These are phyloP conservation scores for Cytospora schulzeri DNA, from an alignment of 2,329 filamentous ascomycete species.

Conservation along the genomic window DNA sequence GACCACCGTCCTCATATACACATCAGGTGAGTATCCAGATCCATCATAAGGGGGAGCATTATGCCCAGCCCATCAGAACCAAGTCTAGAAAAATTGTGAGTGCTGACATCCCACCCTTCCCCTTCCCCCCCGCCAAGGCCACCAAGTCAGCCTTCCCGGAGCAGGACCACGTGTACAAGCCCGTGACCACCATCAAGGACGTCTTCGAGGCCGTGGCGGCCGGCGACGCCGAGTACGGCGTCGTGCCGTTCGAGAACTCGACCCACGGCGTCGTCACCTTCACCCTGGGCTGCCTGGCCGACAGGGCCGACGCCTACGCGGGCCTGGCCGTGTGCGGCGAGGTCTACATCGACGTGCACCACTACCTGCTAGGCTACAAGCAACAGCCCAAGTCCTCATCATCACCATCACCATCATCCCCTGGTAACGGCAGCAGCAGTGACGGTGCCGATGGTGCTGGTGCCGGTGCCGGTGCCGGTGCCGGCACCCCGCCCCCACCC, in stretches of 20 bases:
- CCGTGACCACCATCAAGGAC: conserved; percentile 61
- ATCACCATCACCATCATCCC: too few species aligned
- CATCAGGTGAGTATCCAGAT: conserved; percentile 33
- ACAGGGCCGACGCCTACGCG: conserved; percentile 64
- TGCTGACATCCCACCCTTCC: background rate
- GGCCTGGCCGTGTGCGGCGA: conserved; percentile 80
- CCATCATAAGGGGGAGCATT: too few species aligned
- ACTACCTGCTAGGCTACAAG: conserved; percentile 72
- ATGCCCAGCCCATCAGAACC: background rate
- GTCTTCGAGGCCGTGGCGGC: conserved; percentile 79
- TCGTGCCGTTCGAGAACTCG: conserved; percentile 95
- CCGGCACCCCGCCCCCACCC: conserved; percentile 32
- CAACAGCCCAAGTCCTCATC: background rate
- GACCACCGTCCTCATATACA: conserved; percentile 34
- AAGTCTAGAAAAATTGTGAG: background rate
- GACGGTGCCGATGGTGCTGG: conserved; percentile 34
- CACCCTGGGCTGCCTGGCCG: conserved; percentile 86
- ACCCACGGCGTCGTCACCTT: conserved; percentile 91
- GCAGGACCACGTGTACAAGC: conserved; percentile 49
- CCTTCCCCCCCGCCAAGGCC: conserved; percentile 31
- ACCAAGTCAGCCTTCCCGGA: conserved; percentile 48
- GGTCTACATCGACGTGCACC: conserved; percentile 83
- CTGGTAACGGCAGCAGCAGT: conserved; percentile 16
- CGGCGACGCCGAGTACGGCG: conserved; percentile 66
- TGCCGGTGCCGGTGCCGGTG: conserved; percentile 18